A percentile compares a stretch with the other conserved stretches of the same genome.
Evolutionary conservation across 148 eudicot species (phyloP).

Genomic region (Fallopia convolvulus): DNA sequence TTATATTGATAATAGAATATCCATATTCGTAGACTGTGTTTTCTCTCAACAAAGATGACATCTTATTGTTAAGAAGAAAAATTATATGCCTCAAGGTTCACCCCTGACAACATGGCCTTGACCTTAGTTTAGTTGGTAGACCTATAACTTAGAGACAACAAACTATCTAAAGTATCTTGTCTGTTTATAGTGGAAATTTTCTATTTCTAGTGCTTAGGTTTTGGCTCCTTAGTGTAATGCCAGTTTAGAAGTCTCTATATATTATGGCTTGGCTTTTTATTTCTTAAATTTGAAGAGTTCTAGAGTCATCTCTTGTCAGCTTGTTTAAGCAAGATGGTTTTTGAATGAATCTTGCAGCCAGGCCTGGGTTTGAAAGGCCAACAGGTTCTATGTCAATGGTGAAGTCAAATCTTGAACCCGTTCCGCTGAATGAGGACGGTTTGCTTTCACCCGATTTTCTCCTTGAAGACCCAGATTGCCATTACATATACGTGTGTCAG

Average conservation of each 20-base stretch:
- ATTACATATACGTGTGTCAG: conserved; percentile 68
- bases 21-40: too few species aligned
- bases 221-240: background rate
- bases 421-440: conserved; percentile 58
- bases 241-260: background rate
- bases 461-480: conserved; percentile 92
- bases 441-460: conserved; percentile 51
- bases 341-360: conserved; percentile 51
- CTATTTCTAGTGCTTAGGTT: background rate
- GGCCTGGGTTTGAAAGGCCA: conserved; percentile 67
- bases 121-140: background rate
- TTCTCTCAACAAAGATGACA: too few species aligned
- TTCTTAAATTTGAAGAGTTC: background rate
- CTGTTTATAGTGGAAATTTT: background rate
- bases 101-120: background rate
- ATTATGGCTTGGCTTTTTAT: background rate
- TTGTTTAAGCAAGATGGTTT: background rate
- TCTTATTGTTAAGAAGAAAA: too few species aligned
- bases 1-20: background rate
- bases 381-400: conserved; percentile 32
- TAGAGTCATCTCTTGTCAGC: background rate
- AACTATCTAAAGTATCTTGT: background rate
- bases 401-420: conserved; percentile 48
- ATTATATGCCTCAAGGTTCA: background rate
- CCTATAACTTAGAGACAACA: background rate